Base-by-base conservation (phyloP, 495 filamentous ascomycete species). In the Massariosphaeria phaeospora region DNA sequence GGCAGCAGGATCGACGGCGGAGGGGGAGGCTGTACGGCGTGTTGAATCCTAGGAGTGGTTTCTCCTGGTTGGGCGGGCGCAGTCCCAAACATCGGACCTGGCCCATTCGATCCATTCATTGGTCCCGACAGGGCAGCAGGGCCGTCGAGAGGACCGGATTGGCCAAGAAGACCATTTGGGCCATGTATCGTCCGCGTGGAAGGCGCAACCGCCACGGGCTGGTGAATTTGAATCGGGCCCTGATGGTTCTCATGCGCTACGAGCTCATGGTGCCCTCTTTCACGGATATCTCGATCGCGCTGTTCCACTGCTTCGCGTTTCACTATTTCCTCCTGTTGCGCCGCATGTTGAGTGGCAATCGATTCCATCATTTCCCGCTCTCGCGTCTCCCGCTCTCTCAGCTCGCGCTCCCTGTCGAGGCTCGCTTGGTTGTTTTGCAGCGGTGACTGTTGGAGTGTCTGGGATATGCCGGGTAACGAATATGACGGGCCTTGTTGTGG, bases 221-320 rank as follows among this genome's bases (percentile, higher is more conserved):
- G 90, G 66, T 96, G 90, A 61, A 96, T 79, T 24, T 87, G 87
- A 43, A 95, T 84, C 0, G 89, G 85, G 29, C 83, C 86, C 11
- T 86, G 82, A 59, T 87, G 88, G 68, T 85, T 89, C 66, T 94
- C 88, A 55, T 90, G 87, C 12, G 86, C 81, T 38, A 76, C 72
- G 33, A 72, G 72, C 39, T 82, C 78, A n/a, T 75, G 64, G 36
- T 69, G 68, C 54, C 72, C 69, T 29, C 67, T 55, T 48, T 83
- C 79, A 9, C 72, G 70, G 36, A 79, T 74, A 51, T 84, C 82
- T 50, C 82, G 82, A 66, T 89, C 83, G 48, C 79, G 78, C 40
- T 82, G 79, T 62, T 91, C n/a, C n/a, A n/a, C 85, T 56, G 83
- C 80, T 33, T 79, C 77, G 43, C 80, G 72, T 50, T 78, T 76